Base-by-base conservation (phyloP, 169 alveolate species). In the Plasmodium yoelii region DNA sequence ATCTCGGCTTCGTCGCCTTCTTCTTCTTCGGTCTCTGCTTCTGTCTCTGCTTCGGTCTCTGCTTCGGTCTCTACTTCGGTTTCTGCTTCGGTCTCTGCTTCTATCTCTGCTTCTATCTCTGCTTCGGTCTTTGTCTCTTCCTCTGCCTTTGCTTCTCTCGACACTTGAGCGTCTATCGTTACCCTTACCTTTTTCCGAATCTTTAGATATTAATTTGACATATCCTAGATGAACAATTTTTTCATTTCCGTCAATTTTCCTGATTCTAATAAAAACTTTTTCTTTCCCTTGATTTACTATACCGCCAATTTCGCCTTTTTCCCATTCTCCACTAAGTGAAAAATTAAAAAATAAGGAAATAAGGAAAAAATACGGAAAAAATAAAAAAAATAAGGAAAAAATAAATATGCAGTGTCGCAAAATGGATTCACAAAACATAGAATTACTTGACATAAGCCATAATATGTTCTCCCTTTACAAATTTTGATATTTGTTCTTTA, bases 261-360 rank as follows among this genome's bases (percentile, higher is more conserved):
- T 68, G 18, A 93, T 69, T 44, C 93, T 56, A 9, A 93, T 94
- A 39, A 87, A 55, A 18, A 93, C 90, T 57, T 91, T 91, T 51
- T 92, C 94, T 51, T 69, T 59, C 26, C 87, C 87, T 46, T 91
- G 93, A 19, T 91, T 88, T 72, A 77, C 73, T 18, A 93, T 93
- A 34, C 91, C 77, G 15, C 88, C 82, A 26, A 93, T 93, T 55
- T 75, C 93, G 3, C 93, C 94, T 47, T 93, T 94, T 59, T 91
- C 93, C 96, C 96, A 93, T 44, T 93, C 96, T 1, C 96, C 96
- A 39, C 96, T 93, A 24, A 59, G n/a, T 9, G 34, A 19, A 64
- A 28, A n/a, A n/a, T n/a, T n/a, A 61, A 24, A 64, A 55, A 68
- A 46, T 46, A 47, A 84, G 42, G 3, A 18, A 49, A 67, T 12